Conservation (phyloP, 225 moss, liverwort and hornwort genomes). For the Marchantia paleacea region DNA sequence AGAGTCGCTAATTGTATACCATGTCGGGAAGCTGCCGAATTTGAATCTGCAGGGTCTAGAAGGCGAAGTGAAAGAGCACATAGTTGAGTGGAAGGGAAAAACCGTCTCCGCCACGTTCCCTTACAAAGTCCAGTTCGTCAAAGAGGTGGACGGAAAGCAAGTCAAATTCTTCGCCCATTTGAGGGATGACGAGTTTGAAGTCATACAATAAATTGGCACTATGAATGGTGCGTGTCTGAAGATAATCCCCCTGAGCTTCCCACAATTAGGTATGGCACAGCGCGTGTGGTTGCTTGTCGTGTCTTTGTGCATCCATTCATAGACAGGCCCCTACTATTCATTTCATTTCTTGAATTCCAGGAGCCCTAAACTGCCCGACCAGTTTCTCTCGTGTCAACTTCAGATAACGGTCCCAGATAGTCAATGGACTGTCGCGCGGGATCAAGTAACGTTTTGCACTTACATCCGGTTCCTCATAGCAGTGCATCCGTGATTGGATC, state of each 20-base stretch:
- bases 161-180: constrained; percentile 84
- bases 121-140: constrained; percentile 61
- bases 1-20: constrained; percentile 63
- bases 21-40: constrained; percentile 68
- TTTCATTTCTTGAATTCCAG: too few relatives aligned
- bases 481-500: too few relatives aligned
- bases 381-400: too few relatives aligned
- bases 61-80: constrained; percentile 74
- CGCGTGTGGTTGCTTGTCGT: not conserved
- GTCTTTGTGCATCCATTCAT: not conserved
- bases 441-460: too few relatives aligned
- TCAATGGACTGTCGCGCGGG: too few relatives aligned
- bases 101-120: constrained; percentile 81
- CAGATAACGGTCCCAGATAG: too few relatives aligned
- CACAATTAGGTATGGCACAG: not conserved
- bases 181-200: constrained; percentile 78
- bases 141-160: constrained; percentile 46
- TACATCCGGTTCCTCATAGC: too few relatives aligned
- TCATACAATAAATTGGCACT: constrained; percentile 45
- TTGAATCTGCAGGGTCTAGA: constrained; percentile 78
- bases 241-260: not conserved
- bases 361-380: too few relatives aligned
- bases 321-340: too few relatives aligned
- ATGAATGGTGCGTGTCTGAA: not conserved
- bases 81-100: constrained; percentile 68